A percentile compares a stretch with the other conserved stretches of the same genome.
These are phyloP conservation scores for Lanmaoa pseudosensibilis DNA, from an alignment of 768 basidiomycete species.

Conservation along the genomic window DNA sequence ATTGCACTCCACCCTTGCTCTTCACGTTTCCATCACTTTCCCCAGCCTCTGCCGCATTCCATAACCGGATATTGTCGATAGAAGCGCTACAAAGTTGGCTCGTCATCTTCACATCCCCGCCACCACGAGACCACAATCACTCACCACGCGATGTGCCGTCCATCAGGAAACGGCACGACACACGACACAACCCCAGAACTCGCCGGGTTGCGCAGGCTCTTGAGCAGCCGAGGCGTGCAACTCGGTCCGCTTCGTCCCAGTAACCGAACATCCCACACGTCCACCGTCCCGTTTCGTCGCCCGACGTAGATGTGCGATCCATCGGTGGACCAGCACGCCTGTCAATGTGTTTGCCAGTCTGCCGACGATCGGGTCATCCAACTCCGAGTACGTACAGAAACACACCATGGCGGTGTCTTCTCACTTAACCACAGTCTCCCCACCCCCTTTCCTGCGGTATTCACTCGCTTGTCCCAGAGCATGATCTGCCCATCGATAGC, in stretches of 20 bases:
- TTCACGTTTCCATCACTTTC: constrained; percentile 64
- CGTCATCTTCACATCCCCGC: constrained; percentile 22
- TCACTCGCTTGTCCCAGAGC: constrained; percentile 83
- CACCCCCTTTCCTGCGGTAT: constrained; percentile 64
- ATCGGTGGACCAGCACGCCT: constrained; percentile 95
- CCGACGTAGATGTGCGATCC: constrained; percentile 90
- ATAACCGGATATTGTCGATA: constrained; percentile 87
- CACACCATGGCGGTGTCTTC: constrained; percentile 93
- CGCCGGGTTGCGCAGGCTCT: constrained; percentile 79
- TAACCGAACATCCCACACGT: constrained; percentile 92
- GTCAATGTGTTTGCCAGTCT: constrained; percentile 9
- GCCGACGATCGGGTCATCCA: background rate
- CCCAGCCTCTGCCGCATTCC: constrained; percentile 83
- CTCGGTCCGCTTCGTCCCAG: constrained; percentile 61
- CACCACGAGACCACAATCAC: constrained; percentile 27
- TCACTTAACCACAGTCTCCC: constrained; percentile 88
- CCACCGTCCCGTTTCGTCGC: constrained; percentile 84
- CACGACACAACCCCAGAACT: constrained; percentile 93
- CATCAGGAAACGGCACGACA: constrained; percentile 88
- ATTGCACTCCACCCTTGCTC: constrained; percentile 70
- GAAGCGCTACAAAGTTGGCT: constrained; percentile 62
- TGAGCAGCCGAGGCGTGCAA: constrained; percentile 73
- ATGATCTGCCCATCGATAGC: constrained; percentile 91
- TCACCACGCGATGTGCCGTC: constrained; percentile 88
- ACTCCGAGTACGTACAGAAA: constrained; percentile 64